Percentiles rank a stretch among this genome's conserved stretches.
These are phyloP conservation scores for Chrysophaeum taylorii DNA, from an alignment of 352 stramenopile genomes.

Conservation along the genomic window DNA sequence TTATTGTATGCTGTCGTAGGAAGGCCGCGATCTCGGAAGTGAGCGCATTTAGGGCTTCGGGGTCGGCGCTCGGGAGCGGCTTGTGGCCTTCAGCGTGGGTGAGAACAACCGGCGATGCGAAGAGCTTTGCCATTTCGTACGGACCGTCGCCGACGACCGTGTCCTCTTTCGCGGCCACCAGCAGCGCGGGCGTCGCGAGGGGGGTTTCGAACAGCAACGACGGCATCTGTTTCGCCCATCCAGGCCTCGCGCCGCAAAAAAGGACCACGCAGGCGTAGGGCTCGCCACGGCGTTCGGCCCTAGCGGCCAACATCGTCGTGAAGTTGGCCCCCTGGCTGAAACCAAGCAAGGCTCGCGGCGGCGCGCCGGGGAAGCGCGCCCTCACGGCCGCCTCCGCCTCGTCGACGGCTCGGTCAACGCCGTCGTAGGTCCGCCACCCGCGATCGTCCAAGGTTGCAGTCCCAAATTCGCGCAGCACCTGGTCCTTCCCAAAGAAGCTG, in stretches of 20 bases:
- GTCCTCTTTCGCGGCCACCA: background rate
- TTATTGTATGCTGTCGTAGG: too few relatives aligned
- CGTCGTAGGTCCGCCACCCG: slow-evolving; percentile 1
- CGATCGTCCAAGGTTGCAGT: background rate
- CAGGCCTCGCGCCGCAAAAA: background rate
- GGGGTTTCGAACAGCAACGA: background rate
- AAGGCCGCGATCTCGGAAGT: too few relatives aligned
- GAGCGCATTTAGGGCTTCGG: too few relatives aligned
- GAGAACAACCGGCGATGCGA: background rate
- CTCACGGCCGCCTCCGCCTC: background rate
- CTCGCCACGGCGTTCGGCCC: background rate
- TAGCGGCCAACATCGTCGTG: background rate
- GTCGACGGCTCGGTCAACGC: background rate
- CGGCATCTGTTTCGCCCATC: background rate
- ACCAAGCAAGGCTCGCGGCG: background rate
- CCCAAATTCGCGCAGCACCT: background rate
- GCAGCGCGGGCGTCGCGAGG: background rate
- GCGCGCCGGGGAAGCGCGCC: background rate
- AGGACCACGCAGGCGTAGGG: background rate
- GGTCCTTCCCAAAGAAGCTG: background rate
- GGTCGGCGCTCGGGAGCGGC: background rate
- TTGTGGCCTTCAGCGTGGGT: background rate
- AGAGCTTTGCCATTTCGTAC: background rate
- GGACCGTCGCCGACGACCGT: background rate
- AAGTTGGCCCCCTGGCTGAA: background rate